phyloP scores from a whole-genome alignment of 73 alveolate species.

The Paramecium biaurelia region DNA sequence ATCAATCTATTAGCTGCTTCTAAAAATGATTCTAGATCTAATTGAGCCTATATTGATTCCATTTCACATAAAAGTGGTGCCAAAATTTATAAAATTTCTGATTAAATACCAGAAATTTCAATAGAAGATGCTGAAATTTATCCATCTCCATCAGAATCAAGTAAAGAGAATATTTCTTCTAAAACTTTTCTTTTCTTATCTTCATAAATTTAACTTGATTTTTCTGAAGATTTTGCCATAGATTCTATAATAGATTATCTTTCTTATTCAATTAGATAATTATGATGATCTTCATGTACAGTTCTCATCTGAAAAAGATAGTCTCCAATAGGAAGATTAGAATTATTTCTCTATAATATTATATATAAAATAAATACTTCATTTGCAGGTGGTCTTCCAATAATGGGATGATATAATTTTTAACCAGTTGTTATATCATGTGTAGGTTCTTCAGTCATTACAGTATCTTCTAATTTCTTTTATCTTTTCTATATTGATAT shows the following conservation, averaged over 20 bases:
- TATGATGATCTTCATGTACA: background rate
- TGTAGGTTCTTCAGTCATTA: background rate
- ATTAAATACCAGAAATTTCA: slow-evolving; percentile 60
- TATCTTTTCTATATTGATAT: background rate
- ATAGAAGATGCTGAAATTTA: slow-evolving; percentile 65
- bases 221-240: slow-evolving; percentile 42
- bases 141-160: slow-evolving; percentile 75
- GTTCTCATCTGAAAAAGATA: background rate
- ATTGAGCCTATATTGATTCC: slow-evolving; percentile 58
- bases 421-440: background rate
- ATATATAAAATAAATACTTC: background rate
- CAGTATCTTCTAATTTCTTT: background rate
- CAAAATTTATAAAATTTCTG: slow-evolving; percentile 58
- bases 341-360: background rate
- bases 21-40: background rate
- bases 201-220: slow-evolving; percentile 53
- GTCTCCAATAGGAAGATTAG: slow-evolving; percentile 3
- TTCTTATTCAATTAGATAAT: background rate
- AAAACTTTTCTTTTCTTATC: slow-evolving; percentile 33
- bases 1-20: slow-evolving; percentile 36
- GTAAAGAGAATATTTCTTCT: slow-evolving; percentile 42
- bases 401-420: background rate
- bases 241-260: background rate
- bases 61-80: slow-evolving; percentile 68
- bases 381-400: slow-evolving; percentile 38